Base-by-base conservation (phyloP, 2,329 filamentous ascomycete genomes). In the Fusarium drepaniforme region DNA sequence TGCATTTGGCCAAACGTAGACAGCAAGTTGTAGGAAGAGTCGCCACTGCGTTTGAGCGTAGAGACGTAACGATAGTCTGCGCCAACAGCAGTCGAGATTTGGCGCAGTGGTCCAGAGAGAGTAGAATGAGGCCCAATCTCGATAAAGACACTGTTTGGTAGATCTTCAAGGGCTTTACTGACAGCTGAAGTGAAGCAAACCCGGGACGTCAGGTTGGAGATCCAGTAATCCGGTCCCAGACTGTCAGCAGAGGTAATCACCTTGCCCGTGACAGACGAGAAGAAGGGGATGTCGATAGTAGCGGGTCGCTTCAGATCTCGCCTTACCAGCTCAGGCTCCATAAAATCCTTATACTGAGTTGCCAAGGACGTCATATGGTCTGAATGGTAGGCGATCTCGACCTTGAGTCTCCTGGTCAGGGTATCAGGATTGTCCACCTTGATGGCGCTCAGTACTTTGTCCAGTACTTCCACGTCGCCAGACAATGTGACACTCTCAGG, bases 361-460 rank as follows among this genome's bases (percentile, higher is more conserved):
- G 86, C 85, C 3, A 88, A 81, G 3, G 83, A 77, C 38, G 84
- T 81, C 87, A 89, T 88, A 69, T 88, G 86, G 63, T 85, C 83
- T 0, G 87, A 89, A 73, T 89, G 88, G 59, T 89, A 89, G 2
- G 87, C 86, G 3, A 84, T 84, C 18, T 86, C 84, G 11, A 88
- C 84, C 23, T 83, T 81, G 4, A 88, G 81, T 11, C 82, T 83
- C 38, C 84, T 82, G 44, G 84, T 84, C 73, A 88, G 88, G 2
- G 86, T 70, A 30, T 59, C 57, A 8, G 57, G 21, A 16, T 82
- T 78, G 51, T 85, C 83, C 56, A 84, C 82, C 46, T 86, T 80
- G 38, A 85, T 59, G 11, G 44, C 58, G 1, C 59, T 49, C 11
- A 75, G 81, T 5, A 88, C 77, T 63, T 84, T 81, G 8, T 84